Evolutionary conservation across 345 rosid genomes (phyloP), one percentile per base, ranked within the genome.

Genomic region (Sisymbrium irio): DNA sequence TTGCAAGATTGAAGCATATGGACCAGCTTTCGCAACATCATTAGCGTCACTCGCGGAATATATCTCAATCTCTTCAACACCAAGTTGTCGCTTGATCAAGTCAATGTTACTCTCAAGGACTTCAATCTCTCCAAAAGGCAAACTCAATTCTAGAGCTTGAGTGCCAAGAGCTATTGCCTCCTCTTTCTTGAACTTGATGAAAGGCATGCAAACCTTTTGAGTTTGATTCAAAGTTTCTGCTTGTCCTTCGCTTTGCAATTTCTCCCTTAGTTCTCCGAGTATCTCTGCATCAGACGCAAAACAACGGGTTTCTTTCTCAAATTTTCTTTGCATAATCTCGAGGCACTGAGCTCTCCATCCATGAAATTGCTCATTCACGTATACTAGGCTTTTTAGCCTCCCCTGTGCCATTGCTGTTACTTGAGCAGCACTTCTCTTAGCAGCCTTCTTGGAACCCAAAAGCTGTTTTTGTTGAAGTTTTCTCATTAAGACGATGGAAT

Each of bases 331-430:
- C 47, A 93, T 88, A 49, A 93, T 85, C 63, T 60, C 65, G 85
- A 93, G 79, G 83, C 97, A 89, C 39, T 86, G 94, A 25, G 95
- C 94, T 76, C 83, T 85, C 98, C 94, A 91, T 35, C 94, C 95
- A 51, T 88, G 90, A 77, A 75, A 91, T 46, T 83, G 84, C 75
- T 91, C 91, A 32, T 89, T 89, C 58, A 94, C 97, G 42, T 79
- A 91, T 53, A 94, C 80, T 71, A 94, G 59, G 53, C 93, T 86
- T 35, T 51, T 84, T 15, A 87, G 60, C 68, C 77, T 82, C 69
- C 83, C 90, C 15, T 85, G n/a, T n/a, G n/a, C 67, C 15, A 73
- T 58, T 18, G 86, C 41, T 32, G 82, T 51, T 66, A 74, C 87
- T 18, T 91, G 85, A 63, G 80, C 82, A 39, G 37, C 22, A 46